Percentiles rank a stretch among this genome's conserved stretches.
Conservation (phyloP, 306 rosid genomes). For the Macrotyloma uniflorum region DNA sequence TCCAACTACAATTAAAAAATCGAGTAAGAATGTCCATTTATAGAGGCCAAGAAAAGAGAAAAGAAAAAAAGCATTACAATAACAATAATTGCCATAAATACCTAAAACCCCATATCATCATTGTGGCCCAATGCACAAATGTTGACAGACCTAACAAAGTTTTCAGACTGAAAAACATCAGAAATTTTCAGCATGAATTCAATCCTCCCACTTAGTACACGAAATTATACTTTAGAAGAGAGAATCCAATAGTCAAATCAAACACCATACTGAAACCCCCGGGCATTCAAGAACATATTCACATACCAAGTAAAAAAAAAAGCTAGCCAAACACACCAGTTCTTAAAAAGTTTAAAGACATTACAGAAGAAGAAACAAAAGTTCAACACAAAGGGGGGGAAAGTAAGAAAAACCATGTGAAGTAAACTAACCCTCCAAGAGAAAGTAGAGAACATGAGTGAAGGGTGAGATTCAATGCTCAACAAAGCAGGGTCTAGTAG, state of each 20-base stretch:
- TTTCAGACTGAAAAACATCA: constrained; percentile 17
- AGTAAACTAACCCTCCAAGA: constrained; percentile 40
- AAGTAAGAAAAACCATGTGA: neutral
- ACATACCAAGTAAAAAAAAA: neutral
- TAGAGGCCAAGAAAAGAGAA: neutral
- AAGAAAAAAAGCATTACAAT: neutral
- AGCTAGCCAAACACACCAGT: neutral
- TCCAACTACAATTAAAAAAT: constrained; percentile 13
- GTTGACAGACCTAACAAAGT: constrained; percentile 19
- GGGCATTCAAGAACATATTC: neutral
- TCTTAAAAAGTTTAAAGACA: neutral
- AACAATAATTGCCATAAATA: constrained; percentile 24
- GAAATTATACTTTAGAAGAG: constrained; percentile 5
- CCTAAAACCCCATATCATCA: constrained; percentile 6
- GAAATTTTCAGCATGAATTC: constrained; percentile 14
- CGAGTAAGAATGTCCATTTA: constrained; percentile 7
- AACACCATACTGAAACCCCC: constrained; percentile 18
- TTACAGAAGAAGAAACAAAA: neutral
- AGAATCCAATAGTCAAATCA: constrained; percentile 14
- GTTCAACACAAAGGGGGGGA: neutral
- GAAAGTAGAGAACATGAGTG: constrained; percentile 15
- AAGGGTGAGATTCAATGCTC: constrained; percentile 25
- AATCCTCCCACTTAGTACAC: constrained; percentile 24
- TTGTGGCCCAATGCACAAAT: constrained; percentile 27
- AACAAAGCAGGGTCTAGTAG: neutral